Base-by-base conservation (phyloP, 208 protist genomes). In the Endotrypanum monterogeii region DNA sequence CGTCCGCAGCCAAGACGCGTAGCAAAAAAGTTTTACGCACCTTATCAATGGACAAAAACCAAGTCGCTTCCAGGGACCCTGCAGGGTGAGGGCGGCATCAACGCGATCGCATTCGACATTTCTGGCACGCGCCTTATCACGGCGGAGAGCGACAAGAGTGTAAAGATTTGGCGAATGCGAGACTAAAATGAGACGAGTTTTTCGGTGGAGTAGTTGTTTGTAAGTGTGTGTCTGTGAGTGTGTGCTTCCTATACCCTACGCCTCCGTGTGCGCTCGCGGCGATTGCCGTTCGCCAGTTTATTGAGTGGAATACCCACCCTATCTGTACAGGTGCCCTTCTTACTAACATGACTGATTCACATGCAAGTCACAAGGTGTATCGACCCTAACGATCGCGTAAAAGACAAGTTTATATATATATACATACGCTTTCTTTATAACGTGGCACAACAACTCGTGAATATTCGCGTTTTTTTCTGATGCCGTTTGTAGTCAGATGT, bases 51-150 rank as follows among this genome's bases (percentile, higher is more conserved):
- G 48, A 87, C 85, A 0, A 88, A 87, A 73, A 95, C 91, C n/a
- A 93, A 92, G 70, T 87, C 84, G 32, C 75, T 96, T 77, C 89
- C 88, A 41, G 92, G 89, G 2, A 95, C 90, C 41, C 73, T 91
- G 51, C 66, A 75, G 3, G 89, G 91, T 28, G 98, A 99, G 79
- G 87, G 88, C 0, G 99, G 98, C 46, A 96, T 99, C 35, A 98
- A 96, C 69, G 67, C 77, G 12, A 63, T 94, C 41, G 67, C 85
- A 2, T 99, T 98, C 71, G 99, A 99, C 89, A 68, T 84, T n/a
- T 98, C 98, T 9, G 99, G 99, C 48, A 95, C 94, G n/a, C 93
- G 99, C 39, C 87, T 99, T 65, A 98, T 99, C 76, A 99, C 99
- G 0, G 90, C 92, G 32, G 98, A 99, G 79, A 98, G 95, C 46